Percentiles rank a stretch among this genome's conserved stretches.
These are phyloP conservation scores for Penicillium brevicompactum DNA, from an alignment of 2,329 filamentous ascomycete species.

Conservation along the genomic window DNA sequence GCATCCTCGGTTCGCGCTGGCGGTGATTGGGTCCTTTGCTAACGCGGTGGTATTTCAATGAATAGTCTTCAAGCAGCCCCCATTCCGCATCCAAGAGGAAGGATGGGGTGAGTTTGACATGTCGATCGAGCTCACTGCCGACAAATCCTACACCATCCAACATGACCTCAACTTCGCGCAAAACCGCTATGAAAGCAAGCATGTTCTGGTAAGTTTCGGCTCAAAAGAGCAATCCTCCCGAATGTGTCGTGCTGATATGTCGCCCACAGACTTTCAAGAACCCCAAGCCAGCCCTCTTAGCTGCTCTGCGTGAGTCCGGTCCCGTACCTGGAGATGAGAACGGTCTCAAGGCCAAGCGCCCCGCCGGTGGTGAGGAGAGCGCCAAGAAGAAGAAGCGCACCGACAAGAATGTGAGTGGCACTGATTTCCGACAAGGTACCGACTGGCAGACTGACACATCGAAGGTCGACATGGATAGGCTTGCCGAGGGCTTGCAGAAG, in stretches of 20 bases:
- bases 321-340: conserved; percentile 75
- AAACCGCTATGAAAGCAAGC: conserved; percentile 78
- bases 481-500: conserved; percentile 87
- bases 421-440: background rate
- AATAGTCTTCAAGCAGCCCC: conserved; percentile 76
- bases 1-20: background rate
- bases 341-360: conserved; percentile 63
- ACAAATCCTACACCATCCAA: conserved; percentile 79
- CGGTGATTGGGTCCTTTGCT: background rate
- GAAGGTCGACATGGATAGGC: conserved; percentile 87
- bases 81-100: conserved; percentile 88
- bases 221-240: background rate
- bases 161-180: conserved; percentile 93
- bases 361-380: conserved; percentile 58
- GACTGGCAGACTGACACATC: background rate
- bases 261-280: conserved; percentile 76
- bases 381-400: conserved; percentile 77
- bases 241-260: background rate
- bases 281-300: conserved; percentile 81
- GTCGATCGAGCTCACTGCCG: conserved; percentile 77
- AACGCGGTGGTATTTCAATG: background rate
- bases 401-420: conserved; percentile 56
- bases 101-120: conserved; percentile 99
- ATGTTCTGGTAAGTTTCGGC: conserved; percentile 63
- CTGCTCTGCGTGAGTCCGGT: conserved; percentile 78